Conservation (phyloP, 768 basidiomycete species). For the Termitomyces sp. region DNA sequence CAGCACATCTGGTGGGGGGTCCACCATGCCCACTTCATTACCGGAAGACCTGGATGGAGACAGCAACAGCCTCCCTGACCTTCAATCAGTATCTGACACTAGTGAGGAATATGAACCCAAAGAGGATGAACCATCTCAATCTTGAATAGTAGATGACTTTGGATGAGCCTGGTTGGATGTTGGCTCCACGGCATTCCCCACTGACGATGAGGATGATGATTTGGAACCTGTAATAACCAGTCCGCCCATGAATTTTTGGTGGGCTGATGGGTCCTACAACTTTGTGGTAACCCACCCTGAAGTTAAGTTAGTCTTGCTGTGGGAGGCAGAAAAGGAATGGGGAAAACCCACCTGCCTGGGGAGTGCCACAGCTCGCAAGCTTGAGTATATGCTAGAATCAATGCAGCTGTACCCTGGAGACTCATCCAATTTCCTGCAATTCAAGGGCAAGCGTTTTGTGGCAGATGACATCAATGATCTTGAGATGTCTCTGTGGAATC, state of each 20-base stretch:
- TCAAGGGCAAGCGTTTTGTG: neutral
- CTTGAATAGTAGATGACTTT: no score
- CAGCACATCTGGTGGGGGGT: no score
- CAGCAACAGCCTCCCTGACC: no score
- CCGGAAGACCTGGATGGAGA: no score
- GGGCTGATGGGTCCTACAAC: neutral
- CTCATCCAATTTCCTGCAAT: neutral
- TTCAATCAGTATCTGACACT: no score
- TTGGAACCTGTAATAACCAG: no score
- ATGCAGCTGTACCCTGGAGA: neutral
- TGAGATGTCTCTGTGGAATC: neutral
- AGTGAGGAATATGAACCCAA: no score
- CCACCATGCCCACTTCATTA: no score
- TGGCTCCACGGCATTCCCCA: neutral
- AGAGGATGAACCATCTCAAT: no score
- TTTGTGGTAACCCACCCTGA: neutral
- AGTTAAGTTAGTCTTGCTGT: accelerated
- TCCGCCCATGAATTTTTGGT: neutral
- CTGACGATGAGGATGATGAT: neutral
- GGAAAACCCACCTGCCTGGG: neutral
- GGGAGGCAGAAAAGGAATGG: neutral
- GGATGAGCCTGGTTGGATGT: neutral
- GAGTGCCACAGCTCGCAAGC: neutral
- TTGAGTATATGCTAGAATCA: neutral
- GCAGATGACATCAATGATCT: neutral